Percentiles rank a stretch among this genome's conserved stretches.
These are phyloP conservation scores for Calocybe cyanea DNA, from an alignment of 768 basidiomycete genomes.

Conservation along the genomic window DNA sequence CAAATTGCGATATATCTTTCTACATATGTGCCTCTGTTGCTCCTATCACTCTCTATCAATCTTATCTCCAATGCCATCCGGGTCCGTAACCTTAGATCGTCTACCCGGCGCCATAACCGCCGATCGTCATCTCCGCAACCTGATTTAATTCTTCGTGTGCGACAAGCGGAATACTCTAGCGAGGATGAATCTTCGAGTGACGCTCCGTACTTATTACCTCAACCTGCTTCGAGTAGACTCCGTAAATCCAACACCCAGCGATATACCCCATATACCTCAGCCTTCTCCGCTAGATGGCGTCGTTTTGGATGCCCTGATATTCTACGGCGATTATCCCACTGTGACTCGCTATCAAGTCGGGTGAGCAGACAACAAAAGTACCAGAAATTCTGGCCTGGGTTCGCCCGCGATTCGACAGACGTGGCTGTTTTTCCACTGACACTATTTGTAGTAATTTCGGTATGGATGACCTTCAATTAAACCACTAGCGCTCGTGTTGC, in stretches of 20 bases:
- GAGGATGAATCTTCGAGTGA: constrained; percentile 2
- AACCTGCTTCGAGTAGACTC: constrained; percentile 13
- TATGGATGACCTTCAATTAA: constrained; percentile 27
- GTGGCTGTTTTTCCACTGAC: constrained; percentile 40
- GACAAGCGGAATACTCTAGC: background rate
- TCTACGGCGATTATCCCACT: background rate
- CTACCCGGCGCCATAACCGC: constrained; percentile 3
- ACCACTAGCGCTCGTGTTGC: too few relatives aligned
- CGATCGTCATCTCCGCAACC: constrained; percentile 8
- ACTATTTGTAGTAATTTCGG: constrained; percentile 35
- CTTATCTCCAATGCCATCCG: constrained; percentile 23
- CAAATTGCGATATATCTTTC: constrained; percentile 75
- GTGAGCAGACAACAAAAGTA: background rate
- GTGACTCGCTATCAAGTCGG: background rate
- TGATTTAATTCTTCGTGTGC: background rate
- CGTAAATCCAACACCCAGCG: background rate
- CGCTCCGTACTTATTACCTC: constrained; percentile 13
- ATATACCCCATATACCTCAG: constrained; percentile 1
- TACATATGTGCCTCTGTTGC: constrained; percentile 64
- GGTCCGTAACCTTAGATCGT: constrained; percentile 8
- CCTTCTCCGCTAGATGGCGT: constrained; percentile 5
- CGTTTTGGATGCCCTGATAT: constrained; percentile 4
- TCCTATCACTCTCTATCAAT: constrained; percentile 54
- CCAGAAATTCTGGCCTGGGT: constrained; percentile 22
- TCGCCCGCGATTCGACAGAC: constrained; percentile 37